Base-by-base conservation (phyloP, 129 eudicot species). In the Deinandra increscens region DNA sequence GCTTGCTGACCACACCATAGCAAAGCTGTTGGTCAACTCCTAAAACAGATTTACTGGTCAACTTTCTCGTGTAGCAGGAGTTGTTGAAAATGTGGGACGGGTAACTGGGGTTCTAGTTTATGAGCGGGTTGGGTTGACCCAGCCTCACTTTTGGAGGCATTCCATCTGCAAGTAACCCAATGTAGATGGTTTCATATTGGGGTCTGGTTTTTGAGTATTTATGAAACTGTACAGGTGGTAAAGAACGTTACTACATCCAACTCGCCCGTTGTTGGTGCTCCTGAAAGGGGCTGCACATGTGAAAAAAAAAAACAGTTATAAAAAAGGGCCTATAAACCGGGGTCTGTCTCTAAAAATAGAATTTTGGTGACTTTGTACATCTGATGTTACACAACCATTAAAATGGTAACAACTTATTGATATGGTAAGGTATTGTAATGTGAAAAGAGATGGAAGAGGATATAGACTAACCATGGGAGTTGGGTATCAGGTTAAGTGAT, bases 181-280 rank as follows among this genome's bases (percentile, higher is more conserved):
- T 9, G 75, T 43, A 17, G 88, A 58, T 48, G 69, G 61, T 20
- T 75, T 75, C 85, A 91, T 78, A 49, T 48, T 59, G 39, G 91
- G 93, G 74, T 91, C 94, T 29, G 95, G 83, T 78, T n/a, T n/a
- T n/a, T n/a, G n/a, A n/a, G n/a, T 83, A 13, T 79, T 79, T 39
- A 80, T 77, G 80, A 78, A 88, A 78, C 79, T 79, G 82, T 91
- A 88, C 2, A 86, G 81, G 4, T 87, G 85, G 76, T 86, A 89
- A 2, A 51, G 75, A 44, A 91, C 75, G 87, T 82, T 75, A 76
- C 97, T 75, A 76, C 97, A 91, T 51, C 81, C 75, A 65, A 91
- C 80, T 79, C 65, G 76, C n/a, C 98, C 86, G 84, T 75, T 51
- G 86, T 80, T 62, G 88, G 98, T 59, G 84, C 82, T 69, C 97